phyloP scores from a whole-genome alignment of 2,329 filamentous ascomycete species.

The Exophiala alcalophila region DNA sequence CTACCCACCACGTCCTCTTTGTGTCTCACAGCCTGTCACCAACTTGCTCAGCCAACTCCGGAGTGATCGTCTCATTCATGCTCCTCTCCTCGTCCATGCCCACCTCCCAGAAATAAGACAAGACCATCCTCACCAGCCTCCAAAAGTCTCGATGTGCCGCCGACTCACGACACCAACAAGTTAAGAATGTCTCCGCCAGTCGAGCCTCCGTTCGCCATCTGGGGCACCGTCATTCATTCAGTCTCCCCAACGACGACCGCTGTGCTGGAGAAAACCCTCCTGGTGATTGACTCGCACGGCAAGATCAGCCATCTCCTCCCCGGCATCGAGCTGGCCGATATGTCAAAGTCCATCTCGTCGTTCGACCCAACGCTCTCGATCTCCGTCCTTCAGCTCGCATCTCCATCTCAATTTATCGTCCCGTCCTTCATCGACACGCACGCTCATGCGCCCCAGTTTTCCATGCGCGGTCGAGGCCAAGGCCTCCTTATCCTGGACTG shows the following conservation, averaged over 20 bases:
- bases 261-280: conserved; percentile 38
- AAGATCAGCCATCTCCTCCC: conserved; percentile 30
- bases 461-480: conserved; percentile 46
- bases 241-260: conserved; percentile 35
- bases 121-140: no score
- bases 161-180: no score
- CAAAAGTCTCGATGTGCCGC: no score
- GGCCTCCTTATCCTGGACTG: conserved; percentile 53
- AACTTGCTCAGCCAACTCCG: no score
- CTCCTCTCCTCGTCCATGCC: no score
- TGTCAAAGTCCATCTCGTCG: conserved; percentile 2
- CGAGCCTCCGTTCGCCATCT: conserved; percentile 33
- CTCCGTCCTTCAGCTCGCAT: conserved; percentile 3
- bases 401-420: conserved; percentile 52
- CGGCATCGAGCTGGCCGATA: conserved; percentile 13
- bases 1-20: no score
- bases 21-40: no score
- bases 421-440: conserved; percentile 65
- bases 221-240: conserved; percentile 47
- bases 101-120: no score
- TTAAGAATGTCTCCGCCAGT: no score
- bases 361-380: background rate
- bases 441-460: conserved; percentile 62
- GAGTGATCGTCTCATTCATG: no score
- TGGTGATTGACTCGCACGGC: conserved; percentile 18